Percentiles rank a stretch among this genome's conserved stretches.
Evolutionary conservation across 768 basidiomycete genomes (phyloP).

Genomic region (Lactifluus pinguis): DNA sequence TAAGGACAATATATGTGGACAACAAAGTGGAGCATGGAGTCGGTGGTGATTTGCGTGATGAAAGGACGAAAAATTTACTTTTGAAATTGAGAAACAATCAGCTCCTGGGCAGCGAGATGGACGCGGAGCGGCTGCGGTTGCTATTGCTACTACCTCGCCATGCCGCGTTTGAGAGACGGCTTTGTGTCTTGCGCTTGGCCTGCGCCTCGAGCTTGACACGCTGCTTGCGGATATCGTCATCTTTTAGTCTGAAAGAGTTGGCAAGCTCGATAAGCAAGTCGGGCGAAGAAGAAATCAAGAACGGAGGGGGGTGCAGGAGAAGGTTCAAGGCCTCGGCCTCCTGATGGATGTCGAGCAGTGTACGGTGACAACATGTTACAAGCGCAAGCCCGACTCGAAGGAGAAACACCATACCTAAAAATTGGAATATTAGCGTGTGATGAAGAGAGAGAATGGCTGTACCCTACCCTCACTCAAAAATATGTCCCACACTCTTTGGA

Average conservation of each 20-base stretch:
- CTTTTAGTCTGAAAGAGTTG: constrained; percentile 61
- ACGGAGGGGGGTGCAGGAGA: constrained; percentile 42
- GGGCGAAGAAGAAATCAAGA: constrained; percentile 47
- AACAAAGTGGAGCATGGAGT: background rate
- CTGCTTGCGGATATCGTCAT: constrained; percentile 71
- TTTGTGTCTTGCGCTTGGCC: constrained; percentile 48
- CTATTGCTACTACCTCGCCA: background rate
- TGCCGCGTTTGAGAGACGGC: constrained; percentile 20
- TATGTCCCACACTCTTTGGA: constrained; percentile 75
- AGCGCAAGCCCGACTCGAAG: constrained; percentile 67
- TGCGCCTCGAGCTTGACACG: constrained; percentile 69
- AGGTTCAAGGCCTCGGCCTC: constrained; percentile 39
- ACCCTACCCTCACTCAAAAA: constrained; percentile 69
- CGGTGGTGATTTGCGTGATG: background rate
- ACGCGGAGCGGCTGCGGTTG: background rate
- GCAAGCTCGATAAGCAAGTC: constrained; percentile 57
- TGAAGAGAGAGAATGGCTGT: background rate
- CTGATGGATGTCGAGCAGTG: constrained; percentile 42
- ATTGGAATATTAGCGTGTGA: background rate
- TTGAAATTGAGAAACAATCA: background rate
- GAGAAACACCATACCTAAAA: constrained; percentile 58
- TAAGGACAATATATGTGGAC: background rate
- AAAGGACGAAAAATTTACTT: background rate
- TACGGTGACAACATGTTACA: constrained; percentile 48
- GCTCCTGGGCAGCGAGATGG: constrained; percentile 25